Base-by-base conservation (phyloP, 192 early-diverging fungal species). In the Thoreauomyces humboldtii region DNA sequence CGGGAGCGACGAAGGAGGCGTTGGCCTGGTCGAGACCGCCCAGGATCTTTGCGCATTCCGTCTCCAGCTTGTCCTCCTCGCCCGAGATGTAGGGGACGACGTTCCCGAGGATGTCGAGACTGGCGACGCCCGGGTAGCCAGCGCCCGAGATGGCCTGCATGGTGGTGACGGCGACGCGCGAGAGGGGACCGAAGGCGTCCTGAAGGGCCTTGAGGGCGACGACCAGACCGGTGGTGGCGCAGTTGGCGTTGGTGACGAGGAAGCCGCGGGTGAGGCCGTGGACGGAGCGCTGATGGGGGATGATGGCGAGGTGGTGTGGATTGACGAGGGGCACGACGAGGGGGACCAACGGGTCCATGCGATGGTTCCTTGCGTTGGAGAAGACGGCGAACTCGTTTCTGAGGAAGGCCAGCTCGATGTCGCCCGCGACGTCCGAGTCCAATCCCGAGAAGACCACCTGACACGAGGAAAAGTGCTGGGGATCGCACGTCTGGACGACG, bases 21-120 rank as follows among this genome's bases (percentile, higher is more conserved):
- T 35, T 38, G 32, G 82, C 78, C 33, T 53, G 37, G 41, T 76
- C 73, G 41, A 94, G 47, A 25, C 70, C 77, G 45, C 94, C 94
- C 33, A 98, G 74, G 59, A 98, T 98, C 83, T 98, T 98, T 43
- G 78, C 73, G 4, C 89, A 88, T 75, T 98, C 96, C 29, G 74
- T 90, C 74, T 98, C 96, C 81, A 98, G 91, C 84, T 98, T 98
- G 59, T 89, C 87, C 75, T 98, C 96, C 72, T 98, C 96, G 54
- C 96, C 96, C 33, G 82, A 77, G 71, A 98, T 95, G 69, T 87
- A 87, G 21, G 96, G 96, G 29, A 98, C 90, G 27, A 98, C 79
- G 73, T 98, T 98, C 73, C 95, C 96, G 60, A 94, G 76, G 59
- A 98, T 97, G 71, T 98, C 96, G 43, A 98, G 79, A 43, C 90